Evolutionary conservation across 495 filamentous ascomycete genomes (phyloP).

Genomic region (Penicillium cosmopolitanum): DNA sequence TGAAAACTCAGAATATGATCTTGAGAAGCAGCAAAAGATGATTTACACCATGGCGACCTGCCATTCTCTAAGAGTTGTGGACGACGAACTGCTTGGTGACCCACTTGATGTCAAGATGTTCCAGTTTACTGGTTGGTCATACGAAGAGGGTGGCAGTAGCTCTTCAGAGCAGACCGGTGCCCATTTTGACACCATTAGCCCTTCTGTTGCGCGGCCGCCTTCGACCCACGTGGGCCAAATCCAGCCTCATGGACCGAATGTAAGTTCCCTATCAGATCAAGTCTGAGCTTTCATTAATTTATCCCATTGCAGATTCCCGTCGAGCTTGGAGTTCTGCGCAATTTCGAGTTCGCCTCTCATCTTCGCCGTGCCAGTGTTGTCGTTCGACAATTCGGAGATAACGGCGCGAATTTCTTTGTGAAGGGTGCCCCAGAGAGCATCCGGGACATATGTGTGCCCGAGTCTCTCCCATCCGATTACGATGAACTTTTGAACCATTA

Average conservation of each 20-base stretch:
- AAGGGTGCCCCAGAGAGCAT: constrained; percentile 98
- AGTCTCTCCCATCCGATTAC: constrained; percentile 85
- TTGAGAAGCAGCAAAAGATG: constrained; percentile 67
- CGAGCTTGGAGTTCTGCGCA: constrained; percentile 84
- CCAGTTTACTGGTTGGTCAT: constrained; percentile 92
- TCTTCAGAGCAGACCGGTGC: constrained; percentile 55
- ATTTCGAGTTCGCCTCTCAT: constrained; percentile 97
- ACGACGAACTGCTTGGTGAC: constrained; percentile 88
- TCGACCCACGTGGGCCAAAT: constrained; percentile 8
- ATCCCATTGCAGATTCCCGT: constrained; percentile 44
- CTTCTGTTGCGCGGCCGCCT: constrained; percentile 82
- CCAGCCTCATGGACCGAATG: constrained; percentile 29
- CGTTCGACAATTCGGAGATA: constrained; percentile 80
- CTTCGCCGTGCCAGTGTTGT: constrained; percentile 91
- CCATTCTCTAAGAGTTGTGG: constrained; percentile 85
- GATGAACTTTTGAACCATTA: constrained; percentile 86
- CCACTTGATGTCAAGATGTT: constrained; percentile 99
- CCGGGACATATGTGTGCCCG: constrained; percentile 82
- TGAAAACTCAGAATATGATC: constrained; percentile 58
- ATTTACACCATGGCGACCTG: constrained; percentile 97
- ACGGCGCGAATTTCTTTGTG: constrained; percentile 82
- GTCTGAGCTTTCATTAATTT: neutral
- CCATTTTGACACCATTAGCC: constrained; percentile 68
- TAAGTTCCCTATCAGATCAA: constrained; percentile 17
- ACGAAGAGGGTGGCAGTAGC: constrained; percentile 72